These are phyloP conservation scores for Rhizopus arrhizus DNA, from an alignment of 371 early-diverging fungal species.

Conservation along the genomic window DNA sequence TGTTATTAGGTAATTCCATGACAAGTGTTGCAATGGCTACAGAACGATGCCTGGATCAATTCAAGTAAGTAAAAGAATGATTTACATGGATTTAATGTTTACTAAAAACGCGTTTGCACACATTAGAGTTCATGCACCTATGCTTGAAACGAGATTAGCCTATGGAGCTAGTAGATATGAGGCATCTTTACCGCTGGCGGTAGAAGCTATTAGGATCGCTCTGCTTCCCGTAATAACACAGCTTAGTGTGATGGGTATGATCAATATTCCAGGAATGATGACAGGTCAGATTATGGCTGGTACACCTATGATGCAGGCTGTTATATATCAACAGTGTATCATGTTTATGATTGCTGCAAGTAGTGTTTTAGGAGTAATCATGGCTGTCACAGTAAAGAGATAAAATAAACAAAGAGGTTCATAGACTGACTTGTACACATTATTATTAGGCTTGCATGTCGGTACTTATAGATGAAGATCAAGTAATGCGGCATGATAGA, in stretches of 20 bases:
- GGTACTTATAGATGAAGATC: constrained; percentile 61
- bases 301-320: constrained; percentile 75
- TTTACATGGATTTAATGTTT: background rate
- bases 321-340: constrained; percentile 77
- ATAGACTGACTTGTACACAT: too few relatives aligned
- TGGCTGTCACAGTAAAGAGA: constrained; percentile 57
- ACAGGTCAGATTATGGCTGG: constrained; percentile 88
- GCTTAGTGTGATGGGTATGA: constrained; percentile 82
- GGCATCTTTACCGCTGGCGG: constrained; percentile 73
- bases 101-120: background rate
- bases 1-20: constrained; percentile 86
- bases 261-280: constrained; percentile 91
- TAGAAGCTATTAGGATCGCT: constrained; percentile 74
- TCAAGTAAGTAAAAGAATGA: constrained; percentile 33
- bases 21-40: constrained; percentile 81
- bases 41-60: constrained; percentile 61
- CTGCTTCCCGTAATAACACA: constrained; percentile 81
- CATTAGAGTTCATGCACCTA: constrained; percentile 55
- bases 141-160: constrained; percentile 72
- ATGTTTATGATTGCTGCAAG: constrained; percentile 82
- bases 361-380: constrained; percentile 67
- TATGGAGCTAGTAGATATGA: constrained; percentile 88
- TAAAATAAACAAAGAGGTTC: constrained; percentile 6
- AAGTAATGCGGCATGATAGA: constrained; percentile 58
- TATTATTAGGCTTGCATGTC: constrained; percentile 53